phyloP scores from a whole-genome alignment of 495 filamentous ascomycete species.

The Podospora bellae-mahoneyi region DNA sequence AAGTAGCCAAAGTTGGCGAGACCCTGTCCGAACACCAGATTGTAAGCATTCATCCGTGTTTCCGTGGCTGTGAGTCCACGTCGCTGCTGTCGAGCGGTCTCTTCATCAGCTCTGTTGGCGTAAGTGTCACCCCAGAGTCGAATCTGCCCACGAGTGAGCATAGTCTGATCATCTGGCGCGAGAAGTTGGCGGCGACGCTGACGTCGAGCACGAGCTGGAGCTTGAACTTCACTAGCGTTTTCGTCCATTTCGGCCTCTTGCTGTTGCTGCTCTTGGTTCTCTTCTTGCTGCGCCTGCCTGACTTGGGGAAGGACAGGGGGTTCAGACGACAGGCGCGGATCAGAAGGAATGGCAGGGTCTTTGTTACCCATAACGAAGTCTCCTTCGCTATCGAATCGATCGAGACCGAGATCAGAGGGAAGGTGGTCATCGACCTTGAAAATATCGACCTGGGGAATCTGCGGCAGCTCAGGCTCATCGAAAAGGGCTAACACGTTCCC shows the following conservation, averaged over 20 bases:
- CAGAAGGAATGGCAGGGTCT: slow-evolving; percentile 10
- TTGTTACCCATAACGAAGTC: slow-evolving; percentile 25
- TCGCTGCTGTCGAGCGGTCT: slow-evolving; percentile 41
- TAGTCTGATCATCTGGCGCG: slow-evolving; percentile 40
- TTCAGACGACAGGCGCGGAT: slow-evolving; percentile 15
- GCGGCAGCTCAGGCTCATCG: slow-evolving; percentile 40
- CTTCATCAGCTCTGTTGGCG: slow-evolving; percentile 20
- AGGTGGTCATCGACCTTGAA: neutral
- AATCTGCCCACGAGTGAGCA: slow-evolving; percentile 54
- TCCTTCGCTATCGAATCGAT: slow-evolving; percentile 19
- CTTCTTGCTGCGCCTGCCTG: slow-evolving; percentile 3
- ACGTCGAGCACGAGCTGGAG: slow-evolving; percentile 26
- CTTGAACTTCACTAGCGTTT: slow-evolving; percentile 15
- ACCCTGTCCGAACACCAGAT: slow-evolving; percentile 45
- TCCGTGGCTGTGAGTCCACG: slow-evolving; percentile 21
- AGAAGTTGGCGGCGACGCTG: slow-evolving; percentile 28
- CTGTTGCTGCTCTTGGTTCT: slow-evolving; percentile 16
- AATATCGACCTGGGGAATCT: slow-evolving; percentile 24
- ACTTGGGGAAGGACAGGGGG: slow-evolving; percentile 10
- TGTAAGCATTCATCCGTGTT: slow-evolving; percentile 46
- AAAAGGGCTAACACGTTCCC: slow-evolving; percentile 33
- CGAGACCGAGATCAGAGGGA: slow-evolving; percentile 12
- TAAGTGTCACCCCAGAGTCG: slow-evolving; percentile 61
- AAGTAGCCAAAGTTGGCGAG: slow-evolving; percentile 37
- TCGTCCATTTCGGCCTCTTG: slow-evolving; percentile 21